A percentile compares a stretch with the other conserved stretches of the same genome.
Evolutionary conservation across 2,329 filamentous ascomycete genomes (phyloP).

Genomic region (Fusarium nanum): DNA sequence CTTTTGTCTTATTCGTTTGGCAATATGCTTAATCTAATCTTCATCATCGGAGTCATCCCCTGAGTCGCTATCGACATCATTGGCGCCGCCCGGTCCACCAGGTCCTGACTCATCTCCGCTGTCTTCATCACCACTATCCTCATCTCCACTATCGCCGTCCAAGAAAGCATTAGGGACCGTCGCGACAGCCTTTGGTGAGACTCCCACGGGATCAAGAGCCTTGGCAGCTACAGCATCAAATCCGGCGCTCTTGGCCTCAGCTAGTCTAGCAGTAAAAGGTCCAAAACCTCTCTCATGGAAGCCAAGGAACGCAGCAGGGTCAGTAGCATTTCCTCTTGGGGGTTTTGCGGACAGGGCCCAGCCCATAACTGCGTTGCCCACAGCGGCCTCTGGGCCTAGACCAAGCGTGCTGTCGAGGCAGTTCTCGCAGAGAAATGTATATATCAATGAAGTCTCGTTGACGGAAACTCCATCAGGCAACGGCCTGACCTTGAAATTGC

Average conservation of each 20-base stretch:
- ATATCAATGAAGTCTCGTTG: background rate
- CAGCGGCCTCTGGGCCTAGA: background rate
- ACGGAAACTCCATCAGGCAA: slow-evolving; percentile 12
- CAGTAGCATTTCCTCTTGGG: background rate
- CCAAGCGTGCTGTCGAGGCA: slow-evolving; percentile 3
- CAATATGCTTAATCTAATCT: background rate
- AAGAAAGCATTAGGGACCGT: background rate
- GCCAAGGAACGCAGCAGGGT: slow-evolving; percentile 1
- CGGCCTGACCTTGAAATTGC: slow-evolving; percentile 9
- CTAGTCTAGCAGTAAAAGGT: background rate
- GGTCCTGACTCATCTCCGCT: background rate
- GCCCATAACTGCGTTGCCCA: slow-evolving; percentile 12
- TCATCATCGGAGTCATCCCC: background rate
- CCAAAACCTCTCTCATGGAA: slow-evolving; percentile 12
- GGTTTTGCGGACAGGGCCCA: background rate
- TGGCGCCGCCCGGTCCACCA: background rate
- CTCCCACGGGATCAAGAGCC: background rate
- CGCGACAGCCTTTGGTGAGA: slow-evolving; percentile 7
- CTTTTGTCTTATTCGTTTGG: background rate
- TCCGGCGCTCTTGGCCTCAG: background rate
- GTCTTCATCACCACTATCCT: background rate
- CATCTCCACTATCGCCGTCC: background rate
- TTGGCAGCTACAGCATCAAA: slow-evolving; percentile 6
- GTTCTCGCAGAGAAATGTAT: slow-evolving; percentile 18
- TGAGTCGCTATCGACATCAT: background rate